Percentiles rank a stretch among this genome's conserved stretches.
These are phyloP conservation scores for Vicia sativa DNA, from an alignment of 306 rosid species.

Conservation along the genomic window DNA sequence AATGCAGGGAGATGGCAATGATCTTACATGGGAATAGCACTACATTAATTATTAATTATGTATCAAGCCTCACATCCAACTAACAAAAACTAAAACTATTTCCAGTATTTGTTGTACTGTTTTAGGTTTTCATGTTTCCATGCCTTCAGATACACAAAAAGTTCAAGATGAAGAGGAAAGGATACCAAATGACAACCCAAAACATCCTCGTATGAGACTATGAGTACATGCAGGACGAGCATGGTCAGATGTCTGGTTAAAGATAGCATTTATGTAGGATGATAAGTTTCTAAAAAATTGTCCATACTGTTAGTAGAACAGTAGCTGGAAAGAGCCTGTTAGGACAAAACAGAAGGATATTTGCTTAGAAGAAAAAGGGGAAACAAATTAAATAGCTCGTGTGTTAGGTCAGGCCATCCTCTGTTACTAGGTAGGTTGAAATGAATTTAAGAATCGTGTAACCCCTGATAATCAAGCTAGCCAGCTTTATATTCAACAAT, in stretches of 20 bases:
- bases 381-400: not conserved
- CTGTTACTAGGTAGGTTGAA: not conserved
- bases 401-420: not conserved
- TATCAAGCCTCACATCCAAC: not conserved
- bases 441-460: not conserved
- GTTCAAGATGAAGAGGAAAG: not conserved
- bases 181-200: not conserved
- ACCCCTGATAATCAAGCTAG: not conserved
- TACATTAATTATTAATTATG: constrained; percentile 7
- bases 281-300: not conserved
- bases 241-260: not conserved
- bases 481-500: not conserved
- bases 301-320: not conserved
- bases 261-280: not conserved
- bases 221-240: not conserved
- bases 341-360: not conserved
- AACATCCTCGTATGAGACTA: not conserved
- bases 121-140: not conserved
- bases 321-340: not conserved
- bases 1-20: constrained; percentile 7
- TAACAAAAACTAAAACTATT: constrained; percentile 5
- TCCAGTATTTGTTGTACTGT: not conserved
- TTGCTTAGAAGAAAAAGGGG: constrained; percentile 1
- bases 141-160: constrained; percentile 1
- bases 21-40: not conserved